Evolutionary conservation across 371 early-diverging fungal species (phyloP), one percentile per base, ranked within the genome.

Genomic region (Gilbertella persicaria): DNA sequence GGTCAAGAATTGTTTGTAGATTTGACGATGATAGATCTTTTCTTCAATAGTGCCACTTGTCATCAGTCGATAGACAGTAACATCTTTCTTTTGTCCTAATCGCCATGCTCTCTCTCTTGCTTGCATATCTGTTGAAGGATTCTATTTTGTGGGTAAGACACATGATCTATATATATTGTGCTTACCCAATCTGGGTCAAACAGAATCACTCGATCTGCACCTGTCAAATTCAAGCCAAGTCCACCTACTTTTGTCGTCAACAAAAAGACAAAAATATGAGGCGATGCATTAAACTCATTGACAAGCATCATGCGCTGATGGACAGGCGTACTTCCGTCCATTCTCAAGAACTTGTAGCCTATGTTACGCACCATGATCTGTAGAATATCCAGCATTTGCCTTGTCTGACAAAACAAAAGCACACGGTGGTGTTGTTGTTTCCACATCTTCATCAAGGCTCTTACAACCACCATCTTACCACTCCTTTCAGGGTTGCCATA

Each of bases 171-270:
- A n/a, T n/a, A n/a, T n/a, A n/a, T n/a, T n/a, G n/a, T 19, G 10
- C 28, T 62, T 73, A 84, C 86, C 99, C 98, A 98, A 64, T 98
- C 99, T 2, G 99, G 98, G 80, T 98, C 98, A 79, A 83, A 98
- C 26, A 99, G 85, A n/a, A 99, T 86, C 4, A 99, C 93, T 4
- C 97, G 84, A 65, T 96, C 84, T 0, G 99, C 99, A 0, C 96
- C 95, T 2, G 94, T 95, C 45, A 99, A 75, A 60, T 99, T 99
- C 35, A 98, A 78, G 0, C 99, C 99, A 14, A 99, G 73, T 0
- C 99, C 99, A 16, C 99, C 99, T 2, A 96, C 97, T 58, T 92
- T 93, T 35, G 99, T 99, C 0, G 99, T 99, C 23, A 99, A 73
- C 53, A 99, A 67, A 64, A 99, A 99, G 1, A 97, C 72, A 66